Percentiles rank a stretch among this genome's conserved stretches.
phyloP scores from a whole-genome alignment of 2,329 filamentous ascomycete genomes.

The Cercospora sesami region DNA sequence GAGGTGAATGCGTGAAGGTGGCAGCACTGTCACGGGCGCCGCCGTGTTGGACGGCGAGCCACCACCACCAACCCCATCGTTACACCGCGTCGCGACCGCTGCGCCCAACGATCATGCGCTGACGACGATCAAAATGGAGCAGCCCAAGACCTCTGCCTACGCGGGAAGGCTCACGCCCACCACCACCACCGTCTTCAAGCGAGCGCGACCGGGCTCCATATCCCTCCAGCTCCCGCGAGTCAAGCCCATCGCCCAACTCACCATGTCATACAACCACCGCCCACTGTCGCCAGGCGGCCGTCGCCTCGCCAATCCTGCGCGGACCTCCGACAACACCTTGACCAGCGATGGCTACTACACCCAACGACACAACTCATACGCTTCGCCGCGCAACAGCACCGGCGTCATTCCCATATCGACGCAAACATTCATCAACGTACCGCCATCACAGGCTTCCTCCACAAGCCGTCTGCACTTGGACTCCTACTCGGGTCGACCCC shows the following conservation, averaged over 20 bases:
- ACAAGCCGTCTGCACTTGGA: slow-evolving; percentile 41
- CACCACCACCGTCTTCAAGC: slow-evolving; percentile 14
- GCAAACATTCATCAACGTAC: slow-evolving; percentile 39
- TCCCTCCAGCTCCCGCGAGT: slow-evolving; percentile 27
- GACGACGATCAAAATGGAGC: slow-evolving; percentile 21
- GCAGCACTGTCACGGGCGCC: neutral
- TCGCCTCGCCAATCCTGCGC: slow-evolving; percentile 38
- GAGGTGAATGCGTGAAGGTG: neutral
- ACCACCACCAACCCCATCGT: slow-evolving; percentile 2
- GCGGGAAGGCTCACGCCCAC: slow-evolving; percentile 1
- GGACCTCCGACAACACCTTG: slow-evolving; percentile 34
- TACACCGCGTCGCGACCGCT: slow-evolving; percentile 12
- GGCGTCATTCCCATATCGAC: slow-evolving; percentile 42
- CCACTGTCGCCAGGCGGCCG: slow-evolving; percentile 39
- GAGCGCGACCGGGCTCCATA: slow-evolving; percentile 19
- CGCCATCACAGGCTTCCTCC: slow-evolving; percentile 24
- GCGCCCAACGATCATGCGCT: slow-evolving; percentile 17
- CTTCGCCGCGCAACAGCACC: slow-evolving; percentile 38
- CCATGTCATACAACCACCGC: slow-evolving; percentile 40
- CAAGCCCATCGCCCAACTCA: slow-evolving; percentile 29
- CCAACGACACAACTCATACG: slow-evolving; percentile 33
- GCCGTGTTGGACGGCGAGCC: neutral
- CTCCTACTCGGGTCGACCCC: slow-evolving; percentile 48
- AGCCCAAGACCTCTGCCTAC: slow-evolving; percentile 18
- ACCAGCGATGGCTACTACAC: slow-evolving; percentile 35